Evolutionary conservation across 345 rosid genomes (phyloP).

Genomic region (Lepidium aucheri): DNA sequence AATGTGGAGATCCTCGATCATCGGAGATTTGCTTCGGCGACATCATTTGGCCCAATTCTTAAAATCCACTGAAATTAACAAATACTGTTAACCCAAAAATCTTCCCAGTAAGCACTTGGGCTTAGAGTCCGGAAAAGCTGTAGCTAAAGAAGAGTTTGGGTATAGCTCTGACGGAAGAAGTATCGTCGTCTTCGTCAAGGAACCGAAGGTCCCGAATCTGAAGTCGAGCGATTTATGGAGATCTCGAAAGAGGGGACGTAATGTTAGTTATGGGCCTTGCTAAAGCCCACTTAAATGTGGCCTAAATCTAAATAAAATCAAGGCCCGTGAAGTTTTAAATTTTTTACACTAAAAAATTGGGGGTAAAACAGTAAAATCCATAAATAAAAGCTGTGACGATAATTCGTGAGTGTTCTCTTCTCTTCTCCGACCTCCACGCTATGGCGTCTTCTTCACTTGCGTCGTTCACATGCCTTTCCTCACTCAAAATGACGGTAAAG

Average conservation of each 20-base stretch:
- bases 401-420: too few relatives aligned
- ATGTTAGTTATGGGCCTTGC: neutral
- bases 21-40: slow-evolving; percentile 68
- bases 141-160: neutral
- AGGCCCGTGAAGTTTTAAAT: neutral
- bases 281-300: neutral
- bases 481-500: slow-evolving; percentile 13
- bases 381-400: too few relatives aligned
- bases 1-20: slow-evolving; percentile 72
- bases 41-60: slow-evolving; percentile 43
- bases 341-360: too few relatives aligned
- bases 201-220: neutral
- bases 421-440: neutral
- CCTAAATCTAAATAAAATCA: neutral
- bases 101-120: neutral
- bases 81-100: neutral
- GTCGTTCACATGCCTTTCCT: slow-evolving; percentile 7
- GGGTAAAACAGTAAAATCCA: too few relatives aligned
- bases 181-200: slow-evolving; percentile 19
- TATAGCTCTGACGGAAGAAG: neutral
- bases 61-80: neutral
- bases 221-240: slow-evolving; percentile 13
- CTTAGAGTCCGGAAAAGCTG: neutral
- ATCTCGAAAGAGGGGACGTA: neutral
- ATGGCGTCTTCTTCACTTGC: slow-evolving; percentile 37